A percentile compares a stretch with the other conserved stretches of the same genome.
Conservation (phyloP, 345 rosid species). For the Triadica sebifera region DNA sequence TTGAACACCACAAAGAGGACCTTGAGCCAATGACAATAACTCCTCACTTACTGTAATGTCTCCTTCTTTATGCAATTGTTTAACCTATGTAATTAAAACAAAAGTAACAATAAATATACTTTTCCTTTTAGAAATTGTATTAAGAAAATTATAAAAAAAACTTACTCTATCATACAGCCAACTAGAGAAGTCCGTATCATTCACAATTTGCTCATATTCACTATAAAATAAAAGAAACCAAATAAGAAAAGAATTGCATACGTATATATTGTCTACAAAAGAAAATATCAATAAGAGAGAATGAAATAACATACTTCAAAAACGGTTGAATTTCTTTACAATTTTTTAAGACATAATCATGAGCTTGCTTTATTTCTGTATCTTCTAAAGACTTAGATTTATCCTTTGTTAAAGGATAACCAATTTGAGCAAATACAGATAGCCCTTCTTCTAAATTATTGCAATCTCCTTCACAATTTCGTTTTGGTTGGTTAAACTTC, state of each 20-base stretch:
- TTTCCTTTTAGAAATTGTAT: too few relatives aligned
- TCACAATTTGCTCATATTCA: not conserved
- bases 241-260: not conserved
- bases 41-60: not conserved
- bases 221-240: not conserved
- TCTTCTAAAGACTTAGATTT: not conserved
- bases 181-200: not conserved
- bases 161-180: not conserved
- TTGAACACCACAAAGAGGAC: not conserved
- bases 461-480: not conserved
- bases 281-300: not conserved
- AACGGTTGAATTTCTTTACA: slow-evolving; percentile 5
- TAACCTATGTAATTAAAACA: not conserved
- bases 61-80: not conserved
- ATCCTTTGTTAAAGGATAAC: not conserved
- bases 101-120: too few relatives aligned
- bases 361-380: not conserved
- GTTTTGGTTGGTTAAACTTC: not conserved
- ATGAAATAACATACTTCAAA: not conserved
- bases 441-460: not conserved
- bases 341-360: not conserved
- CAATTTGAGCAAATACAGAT: not conserved
- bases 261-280: not conserved
- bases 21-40: not conserved
- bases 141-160: not conserved